A percentile compares a stretch with the other conserved stretches of the same genome.
Conservation (phyloP, 768 basidiomycete species). For the Termitomyces eurrhizus region DNA sequence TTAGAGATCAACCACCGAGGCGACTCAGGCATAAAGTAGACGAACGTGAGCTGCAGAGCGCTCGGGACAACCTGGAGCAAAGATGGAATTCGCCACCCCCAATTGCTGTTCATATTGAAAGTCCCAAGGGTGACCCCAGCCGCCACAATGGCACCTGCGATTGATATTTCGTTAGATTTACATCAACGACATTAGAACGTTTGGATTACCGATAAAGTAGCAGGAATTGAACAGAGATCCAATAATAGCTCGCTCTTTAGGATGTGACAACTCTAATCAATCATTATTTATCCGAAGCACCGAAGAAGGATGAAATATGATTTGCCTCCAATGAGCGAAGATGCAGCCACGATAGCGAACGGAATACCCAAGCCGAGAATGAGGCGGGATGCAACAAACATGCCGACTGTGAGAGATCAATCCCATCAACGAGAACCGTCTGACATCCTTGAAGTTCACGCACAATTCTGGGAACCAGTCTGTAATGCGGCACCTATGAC, state of each 20-base stretch:
- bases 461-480: slow-evolving; percentile 46
- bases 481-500: slow-evolving; percentile 43
- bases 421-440: background rate
- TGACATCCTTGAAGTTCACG: slow-evolving; percentile 11
- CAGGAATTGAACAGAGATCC: slow-evolving; percentile 63
- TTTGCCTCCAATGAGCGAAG: slow-evolving; percentile 55
- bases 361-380: slow-evolving; percentile 57
- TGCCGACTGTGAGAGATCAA: slow-evolving; percentile 35
- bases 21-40: slow-evolving; percentile 59
- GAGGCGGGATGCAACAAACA: slow-evolving; percentile 56
- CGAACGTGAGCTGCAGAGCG: slow-evolving; percentile 48
- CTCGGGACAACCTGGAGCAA: slow-evolving; percentile 54
- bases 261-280: slow-evolving; percentile 54
- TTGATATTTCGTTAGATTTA: background rate
- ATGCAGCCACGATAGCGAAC: slow-evolving; percentile 61
- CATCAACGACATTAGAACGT: background rate
- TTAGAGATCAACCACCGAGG: slow-evolving; percentile 68
- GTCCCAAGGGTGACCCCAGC: slow-evolving; percentile 62
- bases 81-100: slow-evolving; percentile 74
- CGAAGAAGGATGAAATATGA: background rate
- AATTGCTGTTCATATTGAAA: slow-evolving; percentile 51
- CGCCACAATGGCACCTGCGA: slow-evolving; percentile 49
- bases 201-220: slow-evolving; percentile 48
- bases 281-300: too few species aligned
- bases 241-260: slow-evolving; percentile 63